phyloP scores from a whole-genome alignment of 2,329 filamentous ascomycete species.

The Lachnellula subtilissima region DNA sequence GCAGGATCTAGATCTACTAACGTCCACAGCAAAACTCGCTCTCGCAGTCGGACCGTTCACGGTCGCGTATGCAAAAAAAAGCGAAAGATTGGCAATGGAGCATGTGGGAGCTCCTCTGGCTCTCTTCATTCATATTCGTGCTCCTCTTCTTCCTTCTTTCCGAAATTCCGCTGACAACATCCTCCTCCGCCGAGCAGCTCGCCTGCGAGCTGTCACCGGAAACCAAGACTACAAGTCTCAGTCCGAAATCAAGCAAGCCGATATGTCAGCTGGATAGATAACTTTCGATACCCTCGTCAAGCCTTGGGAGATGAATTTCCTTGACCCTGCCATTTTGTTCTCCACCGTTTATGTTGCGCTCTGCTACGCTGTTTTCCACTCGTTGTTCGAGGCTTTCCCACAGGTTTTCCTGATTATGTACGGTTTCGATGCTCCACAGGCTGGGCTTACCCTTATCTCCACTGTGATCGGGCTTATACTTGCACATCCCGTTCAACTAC shows the following conservation, averaged over 20 bases:
- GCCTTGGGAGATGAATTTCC: constrained; percentile 51
- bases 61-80: too few relatives aligned
- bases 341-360: constrained; percentile 54
- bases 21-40: neutral
- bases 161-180: constrained; percentile 54
- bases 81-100: too few relatives aligned
- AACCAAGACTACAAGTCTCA: constrained; percentile 50
- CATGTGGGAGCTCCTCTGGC: too few relatives aligned
- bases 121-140: too few relatives aligned
- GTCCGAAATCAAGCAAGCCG: constrained; percentile 55
- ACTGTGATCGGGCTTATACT: neutral
- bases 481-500: neutral
- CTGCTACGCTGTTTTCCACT: constrained; percentile 55
- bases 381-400: constrained; percentile 61
- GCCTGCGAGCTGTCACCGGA: constrained; percentile 53
- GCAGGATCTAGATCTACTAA: too few relatives aligned
- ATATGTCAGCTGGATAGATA: constrained; percentile 42
- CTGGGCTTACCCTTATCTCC: neutral
- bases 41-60: constrained; percentile 24
- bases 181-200: constrained; percentile 51
- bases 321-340: constrained; percentile 56
- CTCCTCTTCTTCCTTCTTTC: constrained; percentile 56
- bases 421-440: constrained; percentile 29
- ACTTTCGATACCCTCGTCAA: constrained; percentile 52
- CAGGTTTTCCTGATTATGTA: constrained; percentile 55